phyloP scores from a whole-genome alignment of 352 stramenopile genomes.

The Globisporangium alternatum region DNA sequence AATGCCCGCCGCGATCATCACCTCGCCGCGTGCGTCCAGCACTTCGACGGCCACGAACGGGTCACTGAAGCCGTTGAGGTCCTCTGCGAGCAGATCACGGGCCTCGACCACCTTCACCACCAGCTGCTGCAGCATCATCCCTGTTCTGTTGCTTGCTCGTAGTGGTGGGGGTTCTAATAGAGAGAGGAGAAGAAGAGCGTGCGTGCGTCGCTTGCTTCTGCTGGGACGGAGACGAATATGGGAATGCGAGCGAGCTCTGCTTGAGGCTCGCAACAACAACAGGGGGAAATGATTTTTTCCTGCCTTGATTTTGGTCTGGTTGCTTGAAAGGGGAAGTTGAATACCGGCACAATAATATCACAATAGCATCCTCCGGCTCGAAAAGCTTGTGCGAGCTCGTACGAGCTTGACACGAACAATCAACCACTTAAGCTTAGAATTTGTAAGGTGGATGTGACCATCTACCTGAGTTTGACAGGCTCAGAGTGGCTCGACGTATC shows the following conservation, averaged over 20 bases:
- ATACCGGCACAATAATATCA: too few species aligned
- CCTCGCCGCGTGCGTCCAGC: slow-evolving; percentile 44
- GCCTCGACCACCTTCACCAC: slow-evolving; percentile 52
- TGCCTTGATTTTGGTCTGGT: neutral
- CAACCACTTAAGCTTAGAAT: too few species aligned
- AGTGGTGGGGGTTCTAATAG: neutral
- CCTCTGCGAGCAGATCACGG: slow-evolving; percentile 53
- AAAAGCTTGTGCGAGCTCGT: too few species aligned
- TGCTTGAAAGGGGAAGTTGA: neutral
- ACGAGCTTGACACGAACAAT: too few species aligned
- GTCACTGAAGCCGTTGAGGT: slow-evolving; percentile 73
- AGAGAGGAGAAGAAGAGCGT: neutral
- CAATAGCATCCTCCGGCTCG: too few species aligned
- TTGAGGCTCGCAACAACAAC: slow-evolving; percentile 1
- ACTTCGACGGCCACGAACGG: slow-evolving; percentile 60
- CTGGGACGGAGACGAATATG: slow-evolving; percentile 3
- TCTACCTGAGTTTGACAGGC: too few species aligned
- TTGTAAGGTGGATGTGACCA: too few species aligned
- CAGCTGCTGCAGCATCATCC: slow-evolving; percentile 29
- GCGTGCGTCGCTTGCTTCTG: neutral
- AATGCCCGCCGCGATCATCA: slow-evolving; percentile 30
- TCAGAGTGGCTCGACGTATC: too few species aligned
- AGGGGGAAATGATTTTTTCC: slow-evolving; percentile 12
- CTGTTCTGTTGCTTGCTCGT: neutral
- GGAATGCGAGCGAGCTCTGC: neutral